Evolutionary conservation across 1,139 yeast species (phyloP), one percentile per base, ranked within the genome.

Genomic region (Meyerozyma carpophila): DNA sequence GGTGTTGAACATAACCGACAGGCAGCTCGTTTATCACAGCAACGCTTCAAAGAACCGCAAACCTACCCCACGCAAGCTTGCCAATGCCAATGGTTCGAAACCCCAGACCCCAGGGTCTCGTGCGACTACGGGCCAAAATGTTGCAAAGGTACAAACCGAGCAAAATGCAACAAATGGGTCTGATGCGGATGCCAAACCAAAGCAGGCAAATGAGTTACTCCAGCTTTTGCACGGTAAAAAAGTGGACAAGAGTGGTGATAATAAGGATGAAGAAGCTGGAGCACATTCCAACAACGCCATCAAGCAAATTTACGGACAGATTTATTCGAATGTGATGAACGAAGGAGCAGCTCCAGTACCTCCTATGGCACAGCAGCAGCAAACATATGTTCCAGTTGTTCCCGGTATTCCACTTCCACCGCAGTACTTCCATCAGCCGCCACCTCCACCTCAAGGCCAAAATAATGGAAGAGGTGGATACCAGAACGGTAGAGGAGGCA

Each of bases 21-120:
- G 77, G 50, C 96, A 91, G 61, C 77, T 88, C 55, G 80, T 87
- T 37, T 84, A 76, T 59, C 94, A 86, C 54, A 80, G 89, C 9
- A 79, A 78, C 55, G 87, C 87, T 8, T 82, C 89, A 0, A 66
- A 72, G 50, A 56, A 57, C 37, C 66, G 70, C 56, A 75, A 73
- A 49, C 62, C 57, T 20, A 58, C 52, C 11, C 61, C 59, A 13
- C 66, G 61, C 43, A 57, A 57, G 44, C 44, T 43, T 14, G 57
- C 56, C 3, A 52, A 57, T 42, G 50, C 53, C 28, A 50, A 51
- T 13, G 34, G 34, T 6, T 8, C 16, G 4, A 31, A 31, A 16
- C 10, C 11, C 2, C 29, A 9, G 13, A n/a, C 3, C 5, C 13
- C 5, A 27, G 29, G 13, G n/a, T n/a, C 29, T 11, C 29, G 29